Conservation (phyloP, 495 filamentous ascomycete genomes). For the Penicillium herquei region DNA sequence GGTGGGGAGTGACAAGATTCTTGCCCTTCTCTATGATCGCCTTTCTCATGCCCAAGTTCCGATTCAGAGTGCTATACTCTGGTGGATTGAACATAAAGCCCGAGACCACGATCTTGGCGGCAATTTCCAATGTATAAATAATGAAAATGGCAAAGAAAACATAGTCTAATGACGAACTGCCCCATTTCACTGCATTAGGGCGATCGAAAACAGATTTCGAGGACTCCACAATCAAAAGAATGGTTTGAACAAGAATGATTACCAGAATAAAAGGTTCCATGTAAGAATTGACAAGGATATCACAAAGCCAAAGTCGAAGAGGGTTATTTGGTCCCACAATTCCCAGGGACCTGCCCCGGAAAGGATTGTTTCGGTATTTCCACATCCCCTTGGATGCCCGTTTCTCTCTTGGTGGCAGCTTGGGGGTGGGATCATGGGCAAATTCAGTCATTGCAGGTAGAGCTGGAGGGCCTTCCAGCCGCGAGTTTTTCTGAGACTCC, state of each 20-base stretch:
- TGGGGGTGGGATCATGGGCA: slow-evolving; percentile 48
- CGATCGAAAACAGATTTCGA: slow-evolving; percentile 62
- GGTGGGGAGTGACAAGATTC: slow-evolving; percentile 74
- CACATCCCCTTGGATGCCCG: slow-evolving; percentile 42
- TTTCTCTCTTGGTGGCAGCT: slow-evolving; percentile 27
- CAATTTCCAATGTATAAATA: slow-evolving; percentile 86
- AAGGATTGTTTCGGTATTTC: slow-evolving; percentile 68
- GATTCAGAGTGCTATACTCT: slow-evolving; percentile 79
- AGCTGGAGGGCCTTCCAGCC: slow-evolving; percentile 54
- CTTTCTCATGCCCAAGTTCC: slow-evolving; percentile 66
- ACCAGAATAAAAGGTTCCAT: slow-evolving; percentile 85
- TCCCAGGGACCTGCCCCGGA: slow-evolving; percentile 83
- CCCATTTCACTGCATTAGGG: slow-evolving; percentile 57
- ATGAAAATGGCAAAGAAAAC: slow-evolving; percentile 79
- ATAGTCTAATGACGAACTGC: slow-evolving; percentile 69
- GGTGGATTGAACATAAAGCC: slow-evolving; percentile 84
- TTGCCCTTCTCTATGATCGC: slow-evolving; percentile 72
- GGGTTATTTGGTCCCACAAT: slow-evolving; percentile 76
- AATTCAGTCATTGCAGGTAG: slow-evolving; percentile 57
- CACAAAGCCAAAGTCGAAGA: slow-evolving; percentile 72
- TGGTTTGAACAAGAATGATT: slow-evolving; percentile 83
- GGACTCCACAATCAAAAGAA: slow-evolving; percentile 81
- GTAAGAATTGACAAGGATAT: slow-evolving; percentile 82
- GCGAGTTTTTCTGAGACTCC: slow-evolving; percentile 53
- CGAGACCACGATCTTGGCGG: slow-evolving; percentile 82